These are phyloP conservation scores for Gossypium bickii DNA, from an alignment of 345 rosid genomes.

Conservation along the genomic window DNA sequence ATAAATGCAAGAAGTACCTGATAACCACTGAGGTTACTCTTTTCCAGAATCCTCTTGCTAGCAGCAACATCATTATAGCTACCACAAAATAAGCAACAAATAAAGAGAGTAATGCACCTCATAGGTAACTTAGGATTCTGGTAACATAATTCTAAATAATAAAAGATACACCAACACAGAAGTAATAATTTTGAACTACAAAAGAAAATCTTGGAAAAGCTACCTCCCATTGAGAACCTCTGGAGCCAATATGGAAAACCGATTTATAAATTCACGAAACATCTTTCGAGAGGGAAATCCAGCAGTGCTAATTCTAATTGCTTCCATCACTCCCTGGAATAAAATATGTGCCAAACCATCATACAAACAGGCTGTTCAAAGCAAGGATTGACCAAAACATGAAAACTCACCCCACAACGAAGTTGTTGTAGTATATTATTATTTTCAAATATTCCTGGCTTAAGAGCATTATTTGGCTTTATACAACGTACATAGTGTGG, in stretches of 20 bases:
- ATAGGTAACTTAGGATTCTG: conserved; percentile 7
- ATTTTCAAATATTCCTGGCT: conserved; percentile 87
- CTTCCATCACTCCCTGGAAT: conserved; percentile 93
- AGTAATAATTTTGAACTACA: conserved; percentile 7
- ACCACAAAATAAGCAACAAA: conserved; percentile 18
- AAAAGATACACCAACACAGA: background rate
- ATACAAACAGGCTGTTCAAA: background rate
- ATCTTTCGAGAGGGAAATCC: conserved; percentile 91
- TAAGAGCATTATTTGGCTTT: conserved; percentile 91
- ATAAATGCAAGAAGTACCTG: conserved; percentile 46
- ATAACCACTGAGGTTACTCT: conserved; percentile 65
- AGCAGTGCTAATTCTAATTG: conserved; percentile 96
- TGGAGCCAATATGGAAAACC: conserved; percentile 67
- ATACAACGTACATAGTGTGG: conserved; percentile 96
- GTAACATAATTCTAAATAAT: conserved; percentile 4
- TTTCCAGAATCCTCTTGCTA: conserved; percentile 76
- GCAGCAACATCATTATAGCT: conserved; percentile 69
- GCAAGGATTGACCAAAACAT: conserved; percentile 21
- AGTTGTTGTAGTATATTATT: conserved; percentile 78
- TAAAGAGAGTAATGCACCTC: conserved; percentile 11
- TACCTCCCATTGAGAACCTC: conserved; percentile 59
- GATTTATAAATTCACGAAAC: conserved; percentile 63
- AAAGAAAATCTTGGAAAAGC: conserved; percentile 11
- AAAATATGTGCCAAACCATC: conserved; percentile 12
- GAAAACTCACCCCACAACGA: conserved; percentile 88